phyloP scores from a whole-genome alignment of 768 basidiomycete genomes.

The Collybia sp. region DNA sequence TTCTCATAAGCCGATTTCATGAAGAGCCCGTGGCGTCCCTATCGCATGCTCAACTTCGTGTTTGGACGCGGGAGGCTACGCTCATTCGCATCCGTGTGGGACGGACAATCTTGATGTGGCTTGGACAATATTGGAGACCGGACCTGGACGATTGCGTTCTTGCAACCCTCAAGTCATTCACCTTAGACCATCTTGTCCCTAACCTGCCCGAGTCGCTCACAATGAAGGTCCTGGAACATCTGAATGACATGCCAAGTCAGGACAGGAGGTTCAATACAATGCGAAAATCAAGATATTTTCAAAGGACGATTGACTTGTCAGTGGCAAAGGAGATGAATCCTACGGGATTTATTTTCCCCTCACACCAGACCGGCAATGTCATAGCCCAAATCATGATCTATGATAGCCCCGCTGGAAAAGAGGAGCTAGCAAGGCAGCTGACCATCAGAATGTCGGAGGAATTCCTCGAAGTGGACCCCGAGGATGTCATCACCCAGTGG shows the following conservation, averaged over 20 bases:
- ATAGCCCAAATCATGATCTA: conserved; percentile 26
- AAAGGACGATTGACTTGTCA: conserved; percentile 4
- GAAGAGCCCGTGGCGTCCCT: conserved; percentile 22
- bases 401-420: conserved; percentile 26
- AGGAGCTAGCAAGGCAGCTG: conserved; percentile 42
- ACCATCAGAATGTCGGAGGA: conserved; percentile 31
- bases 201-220: conserved; percentile 24
- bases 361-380: conserved; percentile 18
- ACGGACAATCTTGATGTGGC: conserved; percentile 63
- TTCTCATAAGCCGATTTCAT: conserved; percentile 43
- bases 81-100: conserved; percentile 56
- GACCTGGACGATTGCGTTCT: conserved; percentile 42
- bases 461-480: conserved; percentile 35
- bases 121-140: conserved; percentile 64
- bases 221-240: conserved; percentile 19
- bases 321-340: neutral
- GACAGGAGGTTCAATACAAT: conserved; percentile 7
- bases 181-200: conserved; percentile 14
- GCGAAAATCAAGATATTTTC: conserved; percentile 10
- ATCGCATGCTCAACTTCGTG: conserved; percentile 25
- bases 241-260: conserved; percentile 17
- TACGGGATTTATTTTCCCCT: conserved; percentile 2
- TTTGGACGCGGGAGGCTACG: conserved; percentile 35
- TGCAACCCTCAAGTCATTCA: conserved; percentile 18
- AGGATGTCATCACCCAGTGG: conserved; percentile 37